These are phyloP conservation scores for Suhomyces chickasaworum DNA, from an alignment of 1,139 yeast genomes.

Conservation along the genomic window DNA sequence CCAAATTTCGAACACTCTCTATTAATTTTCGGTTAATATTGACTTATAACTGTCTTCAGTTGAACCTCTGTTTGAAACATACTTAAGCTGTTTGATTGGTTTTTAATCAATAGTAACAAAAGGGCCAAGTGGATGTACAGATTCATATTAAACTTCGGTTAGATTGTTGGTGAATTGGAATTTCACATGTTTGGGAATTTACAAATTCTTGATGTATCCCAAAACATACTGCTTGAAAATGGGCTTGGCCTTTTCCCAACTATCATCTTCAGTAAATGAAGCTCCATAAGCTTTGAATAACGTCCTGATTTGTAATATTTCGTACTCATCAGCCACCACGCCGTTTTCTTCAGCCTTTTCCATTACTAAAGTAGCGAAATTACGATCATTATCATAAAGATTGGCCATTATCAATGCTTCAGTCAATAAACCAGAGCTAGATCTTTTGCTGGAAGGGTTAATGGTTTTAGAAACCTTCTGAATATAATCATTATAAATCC, in stretches of 20 bases:
- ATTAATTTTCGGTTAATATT: too few species aligned
- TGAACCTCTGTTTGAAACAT: too few species aligned
- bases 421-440: conserved; percentile 51
- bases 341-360: conserved; percentile 54
- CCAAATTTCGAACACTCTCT: too few species aligned
- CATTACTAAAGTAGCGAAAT: conserved; percentile 61
- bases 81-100: too few species aligned
- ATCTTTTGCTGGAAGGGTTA: conserved; percentile 36
- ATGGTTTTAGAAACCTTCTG: conserved; percentile 36
- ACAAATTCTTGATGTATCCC: conserved; percentile 16
- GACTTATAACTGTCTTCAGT: too few species aligned
- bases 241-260: conserved; percentile 35
- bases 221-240: conserved; percentile 21
- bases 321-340: conserved; percentile 45
- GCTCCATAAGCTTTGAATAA: conserved; percentile 62
- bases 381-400: conserved; percentile 56
- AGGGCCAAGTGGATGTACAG: too few species aligned
- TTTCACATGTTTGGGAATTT: too few species aligned
- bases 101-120: too few species aligned
- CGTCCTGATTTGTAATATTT: conserved; percentile 45
- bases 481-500: conserved; percentile 55
- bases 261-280: conserved; percentile 36
- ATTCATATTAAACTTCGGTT: too few species aligned
- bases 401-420: conserved; percentile 55
- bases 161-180: too few species aligned